Evolutionary conservation across 768 basidiomycete genomes (phyloP), one percentile per base, ranked within the genome.

Genomic region (Clitopilus passeckerianus): DNA sequence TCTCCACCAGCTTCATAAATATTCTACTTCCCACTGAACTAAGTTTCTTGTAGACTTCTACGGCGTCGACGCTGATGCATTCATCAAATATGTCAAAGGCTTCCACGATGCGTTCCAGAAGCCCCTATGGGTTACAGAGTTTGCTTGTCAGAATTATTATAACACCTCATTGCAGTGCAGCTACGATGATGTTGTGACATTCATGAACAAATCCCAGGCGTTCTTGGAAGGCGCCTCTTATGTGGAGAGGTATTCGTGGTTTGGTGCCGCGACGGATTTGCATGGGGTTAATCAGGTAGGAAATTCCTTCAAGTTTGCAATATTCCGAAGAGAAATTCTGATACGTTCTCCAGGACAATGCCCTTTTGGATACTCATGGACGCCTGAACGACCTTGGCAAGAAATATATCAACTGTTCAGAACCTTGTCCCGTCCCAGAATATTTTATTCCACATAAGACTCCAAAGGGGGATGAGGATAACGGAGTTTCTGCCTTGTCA

Each of bases 191-290:
- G 71, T 83, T 10, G 66, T 72, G 6, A 57, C 64, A 27, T 83
- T 84, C 66, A 71, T 85, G 70, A 80, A 82, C 62, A 66, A 69
- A 15, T 83, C 82, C 0, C 79, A 82, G 58, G 56, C 67, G 1
- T 86, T 77, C 71, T 80, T 87, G 81, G 82, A 86, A 58, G 59
- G 62, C 6, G 71, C 79, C 1, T 67, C 71, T 18, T 86, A 74
- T 68, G 78, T 86, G 16, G 84, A 86, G 65, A 73, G 84, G 2
- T 86, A 85, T 65, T 72, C 81, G 12, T 86, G 82, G 82, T 86
- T 81, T 65, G 85, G 85, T 83, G 78, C 37, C 10, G 3, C 37
- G 14, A 70, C 72, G 59, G 68, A 82, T 62, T 64, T 81, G 59
- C 69, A 75, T 52, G 78, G 76, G n/a, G 77, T 85, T 1, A 81